Percentiles rank a stretch among this genome's conserved stretches.
phyloP scores from a whole-genome alignment of 148 eudicot species.

The Spergularia bocconei region DNA sequence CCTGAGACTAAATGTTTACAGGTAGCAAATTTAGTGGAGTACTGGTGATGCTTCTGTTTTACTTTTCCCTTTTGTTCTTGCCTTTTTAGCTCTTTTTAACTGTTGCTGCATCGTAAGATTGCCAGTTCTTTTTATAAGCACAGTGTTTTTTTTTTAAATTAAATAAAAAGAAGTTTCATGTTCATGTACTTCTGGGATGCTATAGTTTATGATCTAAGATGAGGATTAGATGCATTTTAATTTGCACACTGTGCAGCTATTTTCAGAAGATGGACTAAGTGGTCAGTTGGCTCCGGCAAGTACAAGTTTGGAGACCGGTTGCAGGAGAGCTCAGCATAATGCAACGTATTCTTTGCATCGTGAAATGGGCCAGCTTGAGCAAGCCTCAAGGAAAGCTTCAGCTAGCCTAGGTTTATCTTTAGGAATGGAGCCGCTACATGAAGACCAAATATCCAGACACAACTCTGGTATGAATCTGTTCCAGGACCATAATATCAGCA shows the following conservation, averaged over 20 bases:
- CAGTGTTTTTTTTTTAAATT: background rate
- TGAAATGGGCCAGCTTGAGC: slow-evolving; percentile 17
- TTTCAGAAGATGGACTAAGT: slow-evolving; percentile 32
- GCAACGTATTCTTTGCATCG: slow-evolving; percentile 3
- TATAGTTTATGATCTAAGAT: slow-evolving; percentile 6
- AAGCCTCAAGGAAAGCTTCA: slow-evolving; percentile 24
- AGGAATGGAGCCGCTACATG: slow-evolving; percentile 23
- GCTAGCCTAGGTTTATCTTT: slow-evolving; percentile 27
- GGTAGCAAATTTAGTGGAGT: slow-evolving; percentile 31
- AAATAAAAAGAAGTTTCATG: no score
- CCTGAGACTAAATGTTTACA: slow-evolving; percentile 38
- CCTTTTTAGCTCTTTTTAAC: background rate
- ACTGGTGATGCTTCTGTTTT: background rate
- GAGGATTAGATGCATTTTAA: slow-evolving; percentile 5
- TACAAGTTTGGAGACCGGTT: slow-evolving; percentile 14
- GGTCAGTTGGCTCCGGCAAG: slow-evolving; percentile 18
- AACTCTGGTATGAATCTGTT: slow-evolving; percentile 10
- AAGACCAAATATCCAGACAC: slow-evolving; percentile 25
- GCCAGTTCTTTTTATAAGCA: background rate
- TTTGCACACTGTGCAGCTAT: slow-evolving; percentile 36
- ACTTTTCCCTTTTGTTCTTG: background rate
- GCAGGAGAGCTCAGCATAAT: slow-evolving; percentile 25
- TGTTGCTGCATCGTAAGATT: background rate
- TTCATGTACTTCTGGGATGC: slow-evolving; percentile 10
- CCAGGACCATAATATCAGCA: slow-evolving; percentile 18